phyloP scores from a whole-genome alignment of 106 monocot species.

The Hemerocallis citrina region DNA sequence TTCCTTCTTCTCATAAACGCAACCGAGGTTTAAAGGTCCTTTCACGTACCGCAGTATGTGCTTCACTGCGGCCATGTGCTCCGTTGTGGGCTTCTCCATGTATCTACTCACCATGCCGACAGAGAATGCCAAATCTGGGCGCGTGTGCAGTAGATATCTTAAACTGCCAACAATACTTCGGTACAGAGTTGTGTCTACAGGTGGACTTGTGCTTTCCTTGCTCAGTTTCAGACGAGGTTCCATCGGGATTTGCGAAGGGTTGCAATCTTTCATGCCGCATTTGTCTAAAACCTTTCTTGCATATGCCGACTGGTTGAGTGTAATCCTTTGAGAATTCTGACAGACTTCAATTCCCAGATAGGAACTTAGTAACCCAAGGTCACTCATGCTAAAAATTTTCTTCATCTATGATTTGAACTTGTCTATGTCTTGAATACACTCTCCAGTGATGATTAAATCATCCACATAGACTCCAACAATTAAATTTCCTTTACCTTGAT shows the following conservation, averaged over 20 bases:
- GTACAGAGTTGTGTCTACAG: not conserved
- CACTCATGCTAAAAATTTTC: slow-evolving; percentile 9
- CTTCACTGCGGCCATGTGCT: slow-evolving; percentile 3
- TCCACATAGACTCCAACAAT: slow-evolving; percentile 17
- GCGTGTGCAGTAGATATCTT: no score
- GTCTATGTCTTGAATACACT: not conserved
- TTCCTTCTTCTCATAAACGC: slow-evolving; percentile 7
- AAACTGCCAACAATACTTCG: no score
- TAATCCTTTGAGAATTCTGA: not conserved
- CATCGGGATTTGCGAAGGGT: slow-evolving; percentile 4
- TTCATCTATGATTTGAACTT: slow-evolving; percentile 21
- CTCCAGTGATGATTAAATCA: slow-evolving; percentile 12
- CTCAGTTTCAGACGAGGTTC: no score
- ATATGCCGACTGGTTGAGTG: slow-evolving; percentile 2
- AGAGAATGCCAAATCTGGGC: no score
- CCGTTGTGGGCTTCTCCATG: no score
- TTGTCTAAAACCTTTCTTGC: slow-evolving; percentile 5
- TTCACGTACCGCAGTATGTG: slow-evolving; percentile 8
- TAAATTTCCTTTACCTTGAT: not conserved
- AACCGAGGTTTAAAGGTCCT: slow-evolving; percentile 3
- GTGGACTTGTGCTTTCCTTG: no score
- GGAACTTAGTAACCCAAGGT: slow-evolving; percentile 9
- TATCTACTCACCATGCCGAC: no score
- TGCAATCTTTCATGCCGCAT: slow-evolving; percentile 6
- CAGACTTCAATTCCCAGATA: slow-evolving; percentile 17